phyloP scores from a whole-genome alignment of 208 protist genomes.

The Angomonas desouzai region DNA sequence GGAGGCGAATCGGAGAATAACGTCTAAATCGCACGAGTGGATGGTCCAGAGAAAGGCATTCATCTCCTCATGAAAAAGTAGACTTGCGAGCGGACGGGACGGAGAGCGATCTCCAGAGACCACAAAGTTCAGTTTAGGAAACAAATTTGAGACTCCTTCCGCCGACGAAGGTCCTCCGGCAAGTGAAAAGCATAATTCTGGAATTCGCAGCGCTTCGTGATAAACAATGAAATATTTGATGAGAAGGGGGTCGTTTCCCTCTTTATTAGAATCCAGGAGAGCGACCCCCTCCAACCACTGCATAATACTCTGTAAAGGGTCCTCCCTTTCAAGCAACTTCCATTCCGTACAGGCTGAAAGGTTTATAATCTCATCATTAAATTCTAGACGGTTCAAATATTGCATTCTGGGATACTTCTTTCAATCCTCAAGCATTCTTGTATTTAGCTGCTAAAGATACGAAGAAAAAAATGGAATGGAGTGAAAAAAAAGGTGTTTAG shows the following conservation, averaged over 20 bases:
- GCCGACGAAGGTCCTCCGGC: conserved; percentile 12
- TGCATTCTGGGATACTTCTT: too few species aligned
- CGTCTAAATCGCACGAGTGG: conserved; percentile 54
- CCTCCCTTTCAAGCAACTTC: neutral
- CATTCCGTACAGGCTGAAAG: neutral
- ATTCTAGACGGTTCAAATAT: neutral
- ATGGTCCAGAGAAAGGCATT: conserved; percentile 41
- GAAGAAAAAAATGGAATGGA: neutral
- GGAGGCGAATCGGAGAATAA: conserved; percentile 23
- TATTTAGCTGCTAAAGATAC: too few species aligned
- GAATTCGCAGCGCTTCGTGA: conserved; percentile 15
- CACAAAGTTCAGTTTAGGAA: conserved; percentile 14
- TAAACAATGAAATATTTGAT: conserved; percentile 20
- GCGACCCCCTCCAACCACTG: conserved; percentile 12
- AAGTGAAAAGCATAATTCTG: conserved; percentile 42
- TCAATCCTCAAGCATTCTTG: too few species aligned
- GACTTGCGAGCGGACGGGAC: conserved; percentile 23
- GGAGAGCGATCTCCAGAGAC: neutral
- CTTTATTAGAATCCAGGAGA: neutral
- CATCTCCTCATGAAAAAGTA: conserved; percentile 40
- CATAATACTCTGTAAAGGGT: neutral
- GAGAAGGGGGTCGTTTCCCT: neutral
- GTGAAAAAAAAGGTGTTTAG: conserved; percentile 1
- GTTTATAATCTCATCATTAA: neutral
- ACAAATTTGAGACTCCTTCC: conserved; percentile 17